Evolutionary conservation across 2,329 filamentous ascomycete species (phyloP).

Genomic region (Cladosporium sp.): DNA sequence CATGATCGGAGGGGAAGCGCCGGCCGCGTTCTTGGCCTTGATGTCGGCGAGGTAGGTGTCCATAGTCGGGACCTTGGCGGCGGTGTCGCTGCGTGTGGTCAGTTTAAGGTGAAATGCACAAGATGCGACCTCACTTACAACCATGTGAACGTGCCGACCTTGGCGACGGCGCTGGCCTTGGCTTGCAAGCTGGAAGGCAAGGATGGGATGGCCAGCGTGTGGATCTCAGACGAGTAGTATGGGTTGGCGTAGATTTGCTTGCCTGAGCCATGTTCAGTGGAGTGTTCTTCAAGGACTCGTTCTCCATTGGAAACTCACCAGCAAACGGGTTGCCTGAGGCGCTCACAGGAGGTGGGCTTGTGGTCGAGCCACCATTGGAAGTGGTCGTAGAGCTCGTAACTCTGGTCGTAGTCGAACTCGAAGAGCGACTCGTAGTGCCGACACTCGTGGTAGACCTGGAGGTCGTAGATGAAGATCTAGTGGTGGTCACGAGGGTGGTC

Average conservation of each 20-base stretch:
- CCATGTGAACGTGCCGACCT: slow-evolving; percentile 49
- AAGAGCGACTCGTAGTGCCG: neutral
- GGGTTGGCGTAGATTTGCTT: slow-evolving; percentile 47
- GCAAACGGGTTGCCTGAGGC: slow-evolving; percentile 49
- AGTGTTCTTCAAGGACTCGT: no score
- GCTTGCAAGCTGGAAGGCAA: slow-evolving; percentile 51
- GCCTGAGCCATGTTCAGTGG: slow-evolving; percentile 21
- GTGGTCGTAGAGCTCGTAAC: slow-evolving; percentile 9
- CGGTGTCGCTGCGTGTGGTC: slow-evolving; percentile 33
- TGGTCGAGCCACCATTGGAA: neutral
- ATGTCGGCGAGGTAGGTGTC: slow-evolving; percentile 44
- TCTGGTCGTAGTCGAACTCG: neutral
- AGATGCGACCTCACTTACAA: slow-evolving; percentile 33
- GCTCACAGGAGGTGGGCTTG: slow-evolving; percentile 14
- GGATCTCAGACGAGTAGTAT: slow-evolving; percentile 49
- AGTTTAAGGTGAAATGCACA: slow-evolving; percentile 10
- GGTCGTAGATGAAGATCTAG: slow-evolving; percentile 5
- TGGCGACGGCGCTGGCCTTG: slow-evolving; percentile 42
- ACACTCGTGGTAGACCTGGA: slow-evolving; percentile 9
- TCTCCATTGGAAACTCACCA: neutral
- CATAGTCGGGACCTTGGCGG: slow-evolving; percentile 45
- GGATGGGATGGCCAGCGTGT: slow-evolving; percentile 54
- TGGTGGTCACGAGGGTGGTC: slow-evolving; percentile 18
- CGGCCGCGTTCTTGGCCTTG: slow-evolving; percentile 41
- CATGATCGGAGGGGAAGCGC: slow-evolving; percentile 42